Evolutionary conservation across 1,139 yeast genomes (phyloP).

Genomic region (Pichia sp.): DNA sequence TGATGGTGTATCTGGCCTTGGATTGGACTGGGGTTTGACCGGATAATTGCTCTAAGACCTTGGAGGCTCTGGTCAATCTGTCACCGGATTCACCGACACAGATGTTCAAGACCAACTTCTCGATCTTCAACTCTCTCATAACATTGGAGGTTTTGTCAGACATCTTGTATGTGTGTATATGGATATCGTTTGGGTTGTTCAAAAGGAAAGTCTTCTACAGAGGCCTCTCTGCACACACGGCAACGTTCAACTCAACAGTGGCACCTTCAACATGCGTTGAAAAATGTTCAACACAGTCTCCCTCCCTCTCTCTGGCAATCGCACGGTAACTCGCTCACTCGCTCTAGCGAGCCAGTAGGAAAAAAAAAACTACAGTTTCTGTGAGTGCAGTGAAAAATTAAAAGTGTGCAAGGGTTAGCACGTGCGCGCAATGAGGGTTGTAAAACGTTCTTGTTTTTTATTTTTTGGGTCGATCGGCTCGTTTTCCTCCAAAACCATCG

Average conservation of each 20-base stretch:
- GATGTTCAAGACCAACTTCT: constrained; percentile 98
- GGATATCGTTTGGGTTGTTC: neutral
- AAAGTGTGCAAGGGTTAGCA: neutral
- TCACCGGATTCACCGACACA: constrained; percentile 99
- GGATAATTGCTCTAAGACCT: constrained; percentile 98
- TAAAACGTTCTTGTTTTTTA: neutral
- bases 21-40: constrained; percentile 99
- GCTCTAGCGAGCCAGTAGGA: neutral
- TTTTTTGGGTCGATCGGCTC: neutral
- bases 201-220: neutral
- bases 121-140: constrained; percentile 99
- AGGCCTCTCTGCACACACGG: neutral
- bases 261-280: neutral
- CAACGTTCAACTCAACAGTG: neutral
- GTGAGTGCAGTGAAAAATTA: neutral
- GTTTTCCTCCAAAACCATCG: neutral
- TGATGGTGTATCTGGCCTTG: constrained; percentile 99
- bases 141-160: constrained; percentile 46
- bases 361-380: neutral
- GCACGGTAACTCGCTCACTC: neutral
- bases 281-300: neutral
- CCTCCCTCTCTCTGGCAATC: constrained; percentile 1
- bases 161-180: constrained; percentile 13
- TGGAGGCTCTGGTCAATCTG: constrained; percentile 99
- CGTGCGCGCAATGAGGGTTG: neutral